Evolutionary conservation across 1,284 basidiomycete species (phyloP).

Genomic region (Malassezia vespertilionis): DNA sequence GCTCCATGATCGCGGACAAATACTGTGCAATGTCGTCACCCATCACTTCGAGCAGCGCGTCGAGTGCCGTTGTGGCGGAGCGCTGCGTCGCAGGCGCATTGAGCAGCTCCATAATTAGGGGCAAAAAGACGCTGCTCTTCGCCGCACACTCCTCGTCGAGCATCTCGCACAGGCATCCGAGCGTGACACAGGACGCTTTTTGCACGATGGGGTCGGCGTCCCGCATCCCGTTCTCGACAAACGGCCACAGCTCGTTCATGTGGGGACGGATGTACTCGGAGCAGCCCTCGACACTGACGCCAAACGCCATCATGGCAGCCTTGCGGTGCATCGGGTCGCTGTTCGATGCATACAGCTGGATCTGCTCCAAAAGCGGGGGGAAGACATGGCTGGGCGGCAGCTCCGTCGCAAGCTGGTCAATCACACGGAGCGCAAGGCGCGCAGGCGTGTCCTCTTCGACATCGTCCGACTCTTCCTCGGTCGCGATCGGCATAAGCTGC

Average conservation of each 20-base stretch:
- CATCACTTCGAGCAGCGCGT: constrained; percentile 89
- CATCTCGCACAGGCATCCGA: constrained; percentile 96
- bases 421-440: constrained; percentile 82
- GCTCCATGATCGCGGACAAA: constrained; percentile 88
- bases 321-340: constrained; percentile 59
- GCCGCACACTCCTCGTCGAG: constrained; percentile 82
- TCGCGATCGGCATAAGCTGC: constrained; percentile 83
- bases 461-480: constrained; percentile 78
- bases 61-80: constrained; percentile 86
- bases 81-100: constrained; percentile 78
- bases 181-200: constrained; percentile 85
- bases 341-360: constrained; percentile 48
- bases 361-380: constrained; percentile 65
- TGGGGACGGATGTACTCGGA: constrained; percentile 94
- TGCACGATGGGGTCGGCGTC: constrained; percentile 76
- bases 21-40: constrained; percentile 82
- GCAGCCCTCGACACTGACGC: constrained; percentile 92
- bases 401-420: constrained; percentile 84
- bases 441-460: constrained; percentile 77
- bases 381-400: constrained; percentile 94
- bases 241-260: constrained; percentile 84
- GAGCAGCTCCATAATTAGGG: constrained; percentile 60
- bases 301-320: constrained; percentile 88
- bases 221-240: constrained; percentile 77
- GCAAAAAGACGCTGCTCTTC: constrained; percentile 74